Evolutionary conservation across 805 yeast genomes (phyloP).

Genomic region (Candida patagonica): DNA sequence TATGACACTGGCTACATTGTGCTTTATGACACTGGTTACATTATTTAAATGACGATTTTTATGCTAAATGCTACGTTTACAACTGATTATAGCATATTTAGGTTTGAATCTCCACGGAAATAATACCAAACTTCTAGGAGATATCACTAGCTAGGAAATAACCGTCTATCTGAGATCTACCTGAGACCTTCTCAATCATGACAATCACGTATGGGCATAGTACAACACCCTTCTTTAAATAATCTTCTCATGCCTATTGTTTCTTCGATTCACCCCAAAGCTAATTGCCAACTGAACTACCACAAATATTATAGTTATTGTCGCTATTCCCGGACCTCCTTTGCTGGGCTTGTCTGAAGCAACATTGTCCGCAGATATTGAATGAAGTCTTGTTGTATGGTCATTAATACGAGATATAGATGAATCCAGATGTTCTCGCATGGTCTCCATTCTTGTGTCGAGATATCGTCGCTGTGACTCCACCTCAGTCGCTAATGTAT

Average conservation of each 20-base stretch:
- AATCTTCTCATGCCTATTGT: constrained; percentile 17
- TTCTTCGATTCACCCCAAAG: constrained; percentile 25
- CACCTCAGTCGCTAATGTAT: background rate
- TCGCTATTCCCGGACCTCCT: constrained; percentile 24
- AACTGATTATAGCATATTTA: too few species aligned
- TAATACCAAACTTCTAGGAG: too few species aligned
- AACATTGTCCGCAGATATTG: constrained; percentile 14
- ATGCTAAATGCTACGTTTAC: too few species aligned
- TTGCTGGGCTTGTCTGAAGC: constrained; percentile 2
- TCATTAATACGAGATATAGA: constrained; percentile 18
- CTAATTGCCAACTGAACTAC: constrained; percentile 20
- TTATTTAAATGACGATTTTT: too few species aligned
- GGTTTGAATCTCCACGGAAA: too few species aligned
- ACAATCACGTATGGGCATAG: too few species aligned
- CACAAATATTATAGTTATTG: constrained; percentile 17
- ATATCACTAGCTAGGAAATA: too few species aligned
- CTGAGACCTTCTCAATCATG: too few species aligned
- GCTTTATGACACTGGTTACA: too few species aligned
- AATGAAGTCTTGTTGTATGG: constrained; percentile 17
- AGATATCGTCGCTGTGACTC: constrained; percentile 11
- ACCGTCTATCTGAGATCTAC: too few species aligned
- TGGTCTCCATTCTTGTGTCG: constrained; percentile 10
- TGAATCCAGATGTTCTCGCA: constrained; percentile 14
- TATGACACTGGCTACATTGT: too few species aligned
- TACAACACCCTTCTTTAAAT: too few species aligned